phyloP scores from a whole-genome alignment of 768 basidiomycete species.

The Rhizopogon rudus region DNA sequence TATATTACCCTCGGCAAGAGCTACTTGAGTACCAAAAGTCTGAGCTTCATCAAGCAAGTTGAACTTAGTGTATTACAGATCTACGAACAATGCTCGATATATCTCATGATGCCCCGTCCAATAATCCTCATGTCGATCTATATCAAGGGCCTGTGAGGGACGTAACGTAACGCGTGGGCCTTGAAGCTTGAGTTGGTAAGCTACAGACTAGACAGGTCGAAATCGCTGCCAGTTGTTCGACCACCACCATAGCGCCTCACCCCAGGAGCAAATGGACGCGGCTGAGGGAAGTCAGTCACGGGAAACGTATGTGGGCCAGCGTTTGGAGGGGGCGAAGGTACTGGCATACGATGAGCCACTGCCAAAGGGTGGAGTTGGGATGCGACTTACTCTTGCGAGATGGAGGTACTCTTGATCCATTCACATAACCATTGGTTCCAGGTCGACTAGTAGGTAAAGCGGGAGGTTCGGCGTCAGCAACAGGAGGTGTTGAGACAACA shows the following conservation, averaged over 20 bases:
- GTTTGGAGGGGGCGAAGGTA: slow-evolving; percentile 55
- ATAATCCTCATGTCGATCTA: not conserved
- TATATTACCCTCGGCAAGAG: no score
- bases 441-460: slow-evolving; percentile 7
- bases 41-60: no score
- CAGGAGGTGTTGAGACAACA: slow-evolving; percentile 20
- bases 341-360: slow-evolving; percentile 23
- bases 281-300: slow-evolving; percentile 72
- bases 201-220: slow-evolving; percentile 44
- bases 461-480: slow-evolving; percentile 15
- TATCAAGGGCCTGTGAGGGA: not conserved
- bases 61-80: not conserved
- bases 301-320: slow-evolving; percentile 72
- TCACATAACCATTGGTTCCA: slow-evolving; percentile 15
- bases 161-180: not conserved
- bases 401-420: slow-evolving; percentile 32
- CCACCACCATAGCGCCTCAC: slow-evolving; percentile 61
- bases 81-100: not conserved
- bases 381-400: slow-evolving; percentile 43
- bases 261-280: slow-evolving; percentile 52
- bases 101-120: not conserved
- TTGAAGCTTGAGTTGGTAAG: not conserved
- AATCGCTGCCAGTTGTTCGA: slow-evolving; percentile 64
- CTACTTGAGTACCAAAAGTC: no score
- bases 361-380: not conserved